These are phyloP conservation scores for Hypoxylon intermedium DNA, from an alignment of 495 filamentous ascomycete species.

Conservation along the genomic window DNA sequence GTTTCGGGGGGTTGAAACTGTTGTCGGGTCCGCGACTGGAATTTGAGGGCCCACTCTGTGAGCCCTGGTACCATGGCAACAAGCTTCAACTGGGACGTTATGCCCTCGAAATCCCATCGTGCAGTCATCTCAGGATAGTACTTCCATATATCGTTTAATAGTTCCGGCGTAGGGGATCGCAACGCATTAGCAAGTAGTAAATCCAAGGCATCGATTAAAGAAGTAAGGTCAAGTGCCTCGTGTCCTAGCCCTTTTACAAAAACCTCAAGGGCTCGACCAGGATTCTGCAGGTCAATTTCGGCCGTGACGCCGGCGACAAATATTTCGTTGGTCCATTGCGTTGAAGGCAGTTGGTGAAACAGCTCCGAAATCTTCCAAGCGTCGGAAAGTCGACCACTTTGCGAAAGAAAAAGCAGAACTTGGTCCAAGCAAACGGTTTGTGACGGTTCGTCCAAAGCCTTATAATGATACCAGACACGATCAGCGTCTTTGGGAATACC, in stretches of 20 bases:
- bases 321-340: conserved; percentile 25
- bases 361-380: conserved; percentile 43
- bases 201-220: conserved; percentile 35
- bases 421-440: conserved; percentile 9
- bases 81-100: conserved; percentile 30
- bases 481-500: conserved; percentile 18
- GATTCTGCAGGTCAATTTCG: conserved; percentile 38
- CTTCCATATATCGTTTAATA: conserved; percentile 29
- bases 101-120: conserved; percentile 35
- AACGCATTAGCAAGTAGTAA: conserved; percentile 34
- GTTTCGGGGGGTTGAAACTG: conserved; percentile 12
- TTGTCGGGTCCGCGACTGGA: conserved; percentile 8
- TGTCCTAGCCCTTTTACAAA: conserved; percentile 32
- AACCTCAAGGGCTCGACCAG: conserved; percentile 28
- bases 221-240: conserved; percentile 4
- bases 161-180: conserved; percentile 10
- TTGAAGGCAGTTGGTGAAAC: conserved; percentile 29
- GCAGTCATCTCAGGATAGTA: conserved; percentile 28
- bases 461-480: conserved; percentile 34
- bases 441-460: conserved; percentile 19
- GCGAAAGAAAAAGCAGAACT: conserved; percentile 34
- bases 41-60: conserved; percentile 33
- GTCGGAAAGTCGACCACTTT: conserved; percentile 30
- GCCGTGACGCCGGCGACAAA: conserved; percentile 36
- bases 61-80: conserved; percentile 25